phyloP scores from a whole-genome alignment of 176 grass and related monocot species.

The Aegilops sharonensis region DNA sequence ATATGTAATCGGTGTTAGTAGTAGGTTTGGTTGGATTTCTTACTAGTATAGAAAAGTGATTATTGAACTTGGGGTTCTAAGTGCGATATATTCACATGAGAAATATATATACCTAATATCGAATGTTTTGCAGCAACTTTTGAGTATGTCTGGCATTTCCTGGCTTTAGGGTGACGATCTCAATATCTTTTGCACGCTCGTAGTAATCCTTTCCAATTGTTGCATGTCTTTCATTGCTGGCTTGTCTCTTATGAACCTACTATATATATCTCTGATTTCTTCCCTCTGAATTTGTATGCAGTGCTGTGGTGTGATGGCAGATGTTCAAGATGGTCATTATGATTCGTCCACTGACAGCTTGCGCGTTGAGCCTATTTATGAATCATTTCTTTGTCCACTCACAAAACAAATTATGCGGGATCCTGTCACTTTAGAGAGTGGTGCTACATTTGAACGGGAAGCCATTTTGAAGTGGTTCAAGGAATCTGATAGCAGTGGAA shows the following conservation, averaged over 20 bases:
- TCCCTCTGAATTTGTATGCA: slow-evolving; percentile 27
- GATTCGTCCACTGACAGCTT: slow-evolving; percentile 58
- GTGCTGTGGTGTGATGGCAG: slow-evolving; percentile 54
- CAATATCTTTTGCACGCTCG: background rate
- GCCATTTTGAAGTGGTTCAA: slow-evolving; percentile 78
- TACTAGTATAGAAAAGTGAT: background rate
- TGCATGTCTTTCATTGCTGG: background rate
- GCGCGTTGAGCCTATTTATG: slow-evolving; percentile 80
- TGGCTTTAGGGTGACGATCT: background rate
- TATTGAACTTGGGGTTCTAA: background rate
- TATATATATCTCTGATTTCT: background rate
- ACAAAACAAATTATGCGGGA: slow-evolving; percentile 84
- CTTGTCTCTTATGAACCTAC: background rate
- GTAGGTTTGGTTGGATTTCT: background rate
- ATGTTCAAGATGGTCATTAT: slow-evolving; percentile 47
- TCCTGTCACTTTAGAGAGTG: slow-evolving; percentile 85
- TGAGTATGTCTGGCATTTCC: background rate
- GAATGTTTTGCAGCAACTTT: background rate
- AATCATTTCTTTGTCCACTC: slow-evolving; percentile 86
- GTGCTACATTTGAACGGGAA: slow-evolving; percentile 77
- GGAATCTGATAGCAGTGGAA: slow-evolving; percentile 54
- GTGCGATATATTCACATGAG: background rate
- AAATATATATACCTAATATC: background rate
- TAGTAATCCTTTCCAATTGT: background rate
- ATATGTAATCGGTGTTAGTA: background rate